Conservation (phyloP, 2,329 filamentous ascomycete genomes). For the Claviceps sp. region DNA sequence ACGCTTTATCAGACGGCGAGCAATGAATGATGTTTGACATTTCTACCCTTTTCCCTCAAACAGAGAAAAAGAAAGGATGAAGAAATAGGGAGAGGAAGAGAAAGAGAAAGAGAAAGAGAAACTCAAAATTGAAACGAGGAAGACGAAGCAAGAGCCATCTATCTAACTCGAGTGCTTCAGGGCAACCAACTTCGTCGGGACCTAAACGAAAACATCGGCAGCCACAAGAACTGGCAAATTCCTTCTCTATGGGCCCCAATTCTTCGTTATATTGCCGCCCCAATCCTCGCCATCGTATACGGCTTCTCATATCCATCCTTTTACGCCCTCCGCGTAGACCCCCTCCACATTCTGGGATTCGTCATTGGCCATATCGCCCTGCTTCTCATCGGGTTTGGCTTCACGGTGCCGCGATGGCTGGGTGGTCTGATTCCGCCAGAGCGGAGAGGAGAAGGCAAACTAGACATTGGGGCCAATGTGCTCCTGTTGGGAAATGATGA, state of each 20-base stretch:
- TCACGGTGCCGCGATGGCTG: slow-evolving; percentile 40
- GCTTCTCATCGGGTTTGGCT: slow-evolving; percentile 31
- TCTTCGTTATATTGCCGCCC: slow-evolving; percentile 35
- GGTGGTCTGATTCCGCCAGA: slow-evolving; percentile 35
- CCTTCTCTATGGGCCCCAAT: slow-evolving; percentile 36
- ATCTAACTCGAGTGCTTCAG: slow-evolving; percentile 15
- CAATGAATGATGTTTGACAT: too few relatives aligned
- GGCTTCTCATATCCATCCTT: slow-evolving; percentile 39
- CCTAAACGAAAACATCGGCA: slow-evolving; percentile 37
- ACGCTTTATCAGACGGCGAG: too few relatives aligned
- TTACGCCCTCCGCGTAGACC: slow-evolving; percentile 32
- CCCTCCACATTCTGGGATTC: slow-evolving; percentile 37
- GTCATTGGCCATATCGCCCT: slow-evolving; percentile 32
- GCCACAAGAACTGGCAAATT: slow-evolving; percentile 41
- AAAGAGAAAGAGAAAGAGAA: too few relatives aligned
- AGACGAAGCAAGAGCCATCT: not conserved
- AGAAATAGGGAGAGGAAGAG: too few relatives aligned
- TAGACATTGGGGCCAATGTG: slow-evolving; percentile 12
- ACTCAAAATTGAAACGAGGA: not conserved
- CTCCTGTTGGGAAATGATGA: not conserved
- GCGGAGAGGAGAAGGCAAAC: slow-evolving; percentile 31
- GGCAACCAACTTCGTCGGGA: slow-evolving; percentile 43
- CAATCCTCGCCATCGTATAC: slow-evolving; percentile 36
- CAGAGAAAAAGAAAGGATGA: not conserved
- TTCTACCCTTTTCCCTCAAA: not conserved